phyloP scores from a whole-genome alignment of 2,329 filamentous ascomycete genomes.

The Leptographium galeiforme region DNA sequence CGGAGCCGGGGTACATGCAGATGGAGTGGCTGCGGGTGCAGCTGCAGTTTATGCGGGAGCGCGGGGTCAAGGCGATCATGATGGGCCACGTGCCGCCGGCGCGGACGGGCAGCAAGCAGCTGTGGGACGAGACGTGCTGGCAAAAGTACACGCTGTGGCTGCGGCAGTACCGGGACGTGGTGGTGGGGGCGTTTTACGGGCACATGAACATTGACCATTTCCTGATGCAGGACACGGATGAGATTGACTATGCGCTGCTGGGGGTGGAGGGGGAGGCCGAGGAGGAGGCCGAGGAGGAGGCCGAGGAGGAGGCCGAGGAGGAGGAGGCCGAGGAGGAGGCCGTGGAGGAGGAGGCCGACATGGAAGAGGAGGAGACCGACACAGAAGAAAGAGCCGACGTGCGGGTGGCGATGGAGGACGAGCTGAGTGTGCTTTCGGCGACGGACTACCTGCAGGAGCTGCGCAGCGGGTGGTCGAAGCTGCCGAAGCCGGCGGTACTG shows the following conservation, averaged over 20 bases:
- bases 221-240: constrained; percentile 71
- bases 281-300: neutral
- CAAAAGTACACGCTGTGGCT: constrained; percentile 92
- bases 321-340: neutral
- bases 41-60: constrained; percentile 65
- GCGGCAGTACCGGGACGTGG: constrained; percentile 78
- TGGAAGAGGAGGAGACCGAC: neutral
- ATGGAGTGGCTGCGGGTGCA: constrained; percentile 93
- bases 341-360: neutral
- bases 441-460: constrained; percentile 69
- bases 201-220: constrained; percentile 99
- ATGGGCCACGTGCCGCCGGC: constrained; percentile 92
- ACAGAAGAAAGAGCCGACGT: constrained; percentile 1
- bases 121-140: constrained; percentile 97
- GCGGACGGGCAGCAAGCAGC: constrained; percentile 67
- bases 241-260: constrained; percentile 49
- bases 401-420: constrained; percentile 31
- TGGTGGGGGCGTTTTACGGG: constrained; percentile 67
- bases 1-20: constrained; percentile 83
- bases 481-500: constrained; percentile 39
- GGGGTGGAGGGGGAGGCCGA: constrained; percentile 12
- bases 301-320: neutral
- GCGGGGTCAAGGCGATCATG: constrained; percentile 86
- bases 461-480: constrained; percentile 59
- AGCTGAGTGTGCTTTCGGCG: constrained; percentile 53